A percentile compares a stretch with the other conserved stretches of the same genome.
Evolutionary conservation across 2,329 filamentous ascomycete species (phyloP).

Genomic region (Neofusicoccum ribis): DNA sequence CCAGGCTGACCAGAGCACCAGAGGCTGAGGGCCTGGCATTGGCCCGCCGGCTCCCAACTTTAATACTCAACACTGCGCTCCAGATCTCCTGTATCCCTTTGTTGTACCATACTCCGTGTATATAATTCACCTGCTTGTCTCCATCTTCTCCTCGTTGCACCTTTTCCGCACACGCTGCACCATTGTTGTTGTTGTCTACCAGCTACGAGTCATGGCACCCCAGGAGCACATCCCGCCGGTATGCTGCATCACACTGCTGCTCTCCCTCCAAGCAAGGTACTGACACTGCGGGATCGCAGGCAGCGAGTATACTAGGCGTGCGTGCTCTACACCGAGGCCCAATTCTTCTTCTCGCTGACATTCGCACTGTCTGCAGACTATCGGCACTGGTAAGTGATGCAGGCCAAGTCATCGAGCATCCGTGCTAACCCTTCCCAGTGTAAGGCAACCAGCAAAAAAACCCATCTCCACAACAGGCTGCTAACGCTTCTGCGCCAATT

Average conservation of each 20-base stretch:
- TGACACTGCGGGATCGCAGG: slow-evolving; percentile 31
- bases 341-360: not conserved
- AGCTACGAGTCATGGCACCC: slow-evolving; percentile 18
- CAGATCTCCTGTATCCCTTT: not conserved
- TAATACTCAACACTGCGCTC: slow-evolving; percentile 12
- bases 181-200: not conserved
- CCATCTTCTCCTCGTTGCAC: not conserved
- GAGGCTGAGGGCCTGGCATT: slow-evolving; percentile 10
- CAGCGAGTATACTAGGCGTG: slow-evolving; percentile 42
- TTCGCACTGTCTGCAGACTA: slow-evolving; percentile 29
- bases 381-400: slow-evolving; percentile 37
- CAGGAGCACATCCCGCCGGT: slow-evolving; percentile 19
- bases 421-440: slow-evolving; percentile 24
- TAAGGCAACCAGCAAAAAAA: slow-evolving; percentile 16
- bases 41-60: not conserved
- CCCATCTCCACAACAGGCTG: slow-evolving; percentile 23
- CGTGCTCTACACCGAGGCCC: slow-evolving; percentile 20
- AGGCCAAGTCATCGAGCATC: not conserved
- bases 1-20: not conserved
- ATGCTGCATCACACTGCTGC: not conserved
- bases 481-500: slow-evolving; percentile 20
- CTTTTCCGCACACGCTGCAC: not conserved
- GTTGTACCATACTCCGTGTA: not conserved
- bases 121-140: not conserved
- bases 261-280: slow-evolving; percentile 9